Conservation (phyloP, 805 yeast genomes). For the Saccharomycopsis synnaedendra region DNA sequence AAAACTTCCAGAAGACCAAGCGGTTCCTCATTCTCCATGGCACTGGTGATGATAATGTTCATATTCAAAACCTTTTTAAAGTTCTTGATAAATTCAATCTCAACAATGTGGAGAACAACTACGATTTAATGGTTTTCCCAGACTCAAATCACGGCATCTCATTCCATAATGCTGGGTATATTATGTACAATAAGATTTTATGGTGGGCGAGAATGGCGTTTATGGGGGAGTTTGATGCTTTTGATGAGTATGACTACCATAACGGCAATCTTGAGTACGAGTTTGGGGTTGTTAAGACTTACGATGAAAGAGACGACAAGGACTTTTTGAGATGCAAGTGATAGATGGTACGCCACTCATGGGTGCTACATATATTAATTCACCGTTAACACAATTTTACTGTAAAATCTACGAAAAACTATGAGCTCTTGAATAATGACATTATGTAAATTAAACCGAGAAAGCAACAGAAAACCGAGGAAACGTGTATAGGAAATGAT, state of each 20-base stretch:
- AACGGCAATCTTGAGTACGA: constrained; percentile 8
- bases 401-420: too few relatives aligned
- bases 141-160: constrained; percentile 69
- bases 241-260: constrained; percentile 12
- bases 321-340: neutral
- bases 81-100: constrained; percentile 49
- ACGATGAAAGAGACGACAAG: neutral
- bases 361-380: too few relatives aligned
- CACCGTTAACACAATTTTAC: too few relatives aligned
- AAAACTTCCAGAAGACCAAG: constrained; percentile 33
- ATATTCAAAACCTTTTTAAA: constrained; percentile 56
- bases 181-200: constrained; percentile 57
- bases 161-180: constrained; percentile 60
- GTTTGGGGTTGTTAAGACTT: too few relatives aligned
- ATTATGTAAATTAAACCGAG: too few relatives aligned
- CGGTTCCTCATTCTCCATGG: constrained; percentile 71
- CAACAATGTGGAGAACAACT: constrained; percentile 55
- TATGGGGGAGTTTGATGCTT: constrained; percentile 31
- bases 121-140: constrained; percentile 65
- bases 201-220: constrained; percentile 58
- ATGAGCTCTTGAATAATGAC: too few relatives aligned
- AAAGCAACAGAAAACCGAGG: too few relatives aligned
- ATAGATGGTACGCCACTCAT: too few relatives aligned
- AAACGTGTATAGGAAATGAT: too few relatives aligned
- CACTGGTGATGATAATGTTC: constrained; percentile 78